Conservation (phyloP, 2,329 filamentous ascomycete species). For the Hawksworthiomyces lignivorus region DNA sequence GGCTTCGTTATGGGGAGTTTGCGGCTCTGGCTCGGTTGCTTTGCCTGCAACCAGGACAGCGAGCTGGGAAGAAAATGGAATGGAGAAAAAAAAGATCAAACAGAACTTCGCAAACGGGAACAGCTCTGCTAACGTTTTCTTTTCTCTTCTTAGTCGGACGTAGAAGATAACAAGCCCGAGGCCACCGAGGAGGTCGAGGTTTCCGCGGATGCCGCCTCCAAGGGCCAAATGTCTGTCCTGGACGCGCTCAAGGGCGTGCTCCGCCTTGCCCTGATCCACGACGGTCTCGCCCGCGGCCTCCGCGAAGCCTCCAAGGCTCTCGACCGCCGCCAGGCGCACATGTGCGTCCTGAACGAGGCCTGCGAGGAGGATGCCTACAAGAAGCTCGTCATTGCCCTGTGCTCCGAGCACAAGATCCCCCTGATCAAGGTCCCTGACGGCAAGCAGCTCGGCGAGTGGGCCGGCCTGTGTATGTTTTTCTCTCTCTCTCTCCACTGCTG, state of each 20-base stretch:
- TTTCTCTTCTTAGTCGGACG: conserved; percentile 75
- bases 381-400: conserved; percentile 98
- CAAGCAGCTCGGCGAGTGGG: conserved; percentile 99
- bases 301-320: conserved; percentile 98
- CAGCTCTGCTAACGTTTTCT: conserved; percentile 15
- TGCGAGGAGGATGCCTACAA: conserved; percentile 99
- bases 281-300: conserved; percentile 96
- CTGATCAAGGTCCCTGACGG: conserved; percentile 99
- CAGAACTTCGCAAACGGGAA: no score
- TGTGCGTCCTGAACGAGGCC: conserved; percentile 99
- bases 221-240: conserved; percentile 94
- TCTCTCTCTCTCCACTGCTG: not conserved
- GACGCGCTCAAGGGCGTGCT: conserved; percentile 98
- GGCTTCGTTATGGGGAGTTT: no score
- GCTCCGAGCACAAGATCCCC: conserved; percentile 99
- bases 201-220: conserved; percentile 77
- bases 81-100: no score
- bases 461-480: conserved; percentile 83
- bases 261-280: conserved; percentile 98
- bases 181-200: conserved; percentile 89
- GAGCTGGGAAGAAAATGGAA: no score
- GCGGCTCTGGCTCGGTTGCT: no score
- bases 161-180: conserved; percentile 94
- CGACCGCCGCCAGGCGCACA: conserved; percentile 97
- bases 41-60: not conserved